Percentiles rank a stretch among this genome's conserved stretches.
Conservation (phyloP, 805 yeast species). For the Wickerhamiella slavikovae region DNA sequence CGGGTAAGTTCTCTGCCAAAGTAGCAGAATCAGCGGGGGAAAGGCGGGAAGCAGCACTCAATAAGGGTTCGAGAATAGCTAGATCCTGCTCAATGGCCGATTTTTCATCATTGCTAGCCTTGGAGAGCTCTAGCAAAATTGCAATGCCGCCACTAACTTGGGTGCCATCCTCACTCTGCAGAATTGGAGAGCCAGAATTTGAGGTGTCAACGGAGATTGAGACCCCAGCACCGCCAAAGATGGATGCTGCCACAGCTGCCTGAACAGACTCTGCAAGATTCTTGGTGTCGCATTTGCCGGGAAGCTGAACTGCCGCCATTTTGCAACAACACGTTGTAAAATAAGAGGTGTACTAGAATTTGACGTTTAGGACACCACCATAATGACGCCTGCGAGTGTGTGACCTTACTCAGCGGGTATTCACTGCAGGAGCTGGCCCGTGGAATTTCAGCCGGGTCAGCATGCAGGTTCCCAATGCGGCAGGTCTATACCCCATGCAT, state of each 20-base stretch:
- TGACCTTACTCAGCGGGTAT: no score
- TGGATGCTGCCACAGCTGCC: constrained; percentile 23
- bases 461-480: no score
- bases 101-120: constrained; percentile 20
- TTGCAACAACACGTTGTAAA: no score
- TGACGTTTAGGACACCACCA: no score
- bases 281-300: constrained; percentile 7
- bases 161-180: constrained; percentile 3
- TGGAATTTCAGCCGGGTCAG: no score
- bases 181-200: constrained; percentile 9
- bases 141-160: constrained; percentile 17
- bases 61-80: constrained; percentile 2
- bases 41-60: constrained; percentile 9
- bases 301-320: constrained; percentile 9
- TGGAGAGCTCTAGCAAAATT: constrained; percentile 26
- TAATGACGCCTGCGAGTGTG: no score
- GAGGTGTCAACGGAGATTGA: no score
- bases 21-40: constrained; percentile 8
- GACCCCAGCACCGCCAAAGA: no score
- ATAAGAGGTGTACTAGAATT: no score
- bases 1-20: constrained; percentile 12
- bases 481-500: no score
- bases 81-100: constrained; percentile 12
- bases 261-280: constrained; percentile 16
- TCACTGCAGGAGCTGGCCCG: no score